These are phyloP conservation scores for Cucurbita ficifolia DNA, from an alignment of 306 rosid species.

Conservation along the genomic window DNA sequence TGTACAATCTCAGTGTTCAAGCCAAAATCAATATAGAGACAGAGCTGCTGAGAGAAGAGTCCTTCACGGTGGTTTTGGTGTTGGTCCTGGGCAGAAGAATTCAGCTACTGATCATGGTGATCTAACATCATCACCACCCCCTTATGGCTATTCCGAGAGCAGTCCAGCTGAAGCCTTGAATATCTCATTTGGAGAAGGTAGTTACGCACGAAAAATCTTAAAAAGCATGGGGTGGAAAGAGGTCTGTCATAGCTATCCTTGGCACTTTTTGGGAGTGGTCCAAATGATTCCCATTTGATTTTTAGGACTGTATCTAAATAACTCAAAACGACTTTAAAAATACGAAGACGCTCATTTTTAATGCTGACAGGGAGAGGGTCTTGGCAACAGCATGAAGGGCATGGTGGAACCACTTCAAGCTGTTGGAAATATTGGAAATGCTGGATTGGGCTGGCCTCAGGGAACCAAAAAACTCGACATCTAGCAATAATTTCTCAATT, in stretches of 20 bases:
- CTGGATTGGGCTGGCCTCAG: slow-evolving; percentile 67
- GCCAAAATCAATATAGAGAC: slow-evolving; percentile 41
- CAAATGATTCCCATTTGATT: background rate
- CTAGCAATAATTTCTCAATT: background rate
- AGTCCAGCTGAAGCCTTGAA: slow-evolving; percentile 59
- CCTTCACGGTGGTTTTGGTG: slow-evolving; percentile 67
- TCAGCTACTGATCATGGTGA: slow-evolving; percentile 9
- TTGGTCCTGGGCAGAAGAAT: slow-evolving; percentile 81
- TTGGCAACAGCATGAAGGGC: slow-evolving; percentile 60
- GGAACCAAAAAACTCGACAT: slow-evolving; percentile 12
- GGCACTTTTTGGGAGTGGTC: background rate
- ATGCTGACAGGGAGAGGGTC: slow-evolving; percentile 58
- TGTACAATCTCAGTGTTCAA: slow-evolving; percentile 25
- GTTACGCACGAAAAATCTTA: slow-evolving; percentile 57
- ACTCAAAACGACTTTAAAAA: no score
- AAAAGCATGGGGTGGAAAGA: slow-evolving; percentile 88
- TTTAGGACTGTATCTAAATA: background rate
- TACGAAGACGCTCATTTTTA: background rate
- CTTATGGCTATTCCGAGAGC: slow-evolving; percentile 23
- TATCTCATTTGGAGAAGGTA: slow-evolving; percentile 68
- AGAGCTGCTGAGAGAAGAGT: slow-evolving; percentile 82
- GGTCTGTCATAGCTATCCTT: slow-evolving; percentile 21
- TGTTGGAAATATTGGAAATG: slow-evolving; percentile 52
- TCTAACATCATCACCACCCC: slow-evolving; percentile 27
- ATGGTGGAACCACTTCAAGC: slow-evolving; percentile 59